These are phyloP conservation scores for Salix koriyanagi DNA, from an alignment of 345 rosid genomes.

Conservation along the genomic window DNA sequence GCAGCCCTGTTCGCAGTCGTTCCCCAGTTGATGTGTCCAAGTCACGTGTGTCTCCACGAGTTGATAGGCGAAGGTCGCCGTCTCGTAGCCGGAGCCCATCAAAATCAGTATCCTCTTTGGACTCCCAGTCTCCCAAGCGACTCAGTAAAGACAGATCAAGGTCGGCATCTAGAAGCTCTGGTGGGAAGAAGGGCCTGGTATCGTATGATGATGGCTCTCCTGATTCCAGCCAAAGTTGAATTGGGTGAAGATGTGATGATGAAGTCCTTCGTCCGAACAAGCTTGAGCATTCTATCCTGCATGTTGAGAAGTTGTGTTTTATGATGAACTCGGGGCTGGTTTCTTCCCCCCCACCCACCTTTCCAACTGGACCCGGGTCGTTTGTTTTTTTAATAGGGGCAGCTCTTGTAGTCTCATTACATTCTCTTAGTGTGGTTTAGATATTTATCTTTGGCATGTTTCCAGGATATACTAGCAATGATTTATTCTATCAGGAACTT, in stretches of 20 bases:
- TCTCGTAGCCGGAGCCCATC: conserved; percentile 58
- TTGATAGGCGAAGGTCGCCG: conserved; percentile 45
- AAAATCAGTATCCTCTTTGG: conserved; percentile 47
- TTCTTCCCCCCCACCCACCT: background rate
- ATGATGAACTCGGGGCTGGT: background rate
- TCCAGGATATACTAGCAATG: background rate
- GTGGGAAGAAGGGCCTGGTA: conserved; percentile 58
- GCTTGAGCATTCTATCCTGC: background rate
- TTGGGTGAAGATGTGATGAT: background rate
- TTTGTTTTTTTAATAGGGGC: background rate
- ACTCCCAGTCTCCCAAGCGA: conserved; percentile 54
- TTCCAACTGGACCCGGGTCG: background rate
- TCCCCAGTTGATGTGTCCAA: conserved; percentile 49
- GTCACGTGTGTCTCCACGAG: conserved; percentile 36
- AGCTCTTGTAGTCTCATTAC: background rate
- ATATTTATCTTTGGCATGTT: conserved; percentile 5
- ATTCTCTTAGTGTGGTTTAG: background rate
- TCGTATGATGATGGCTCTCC: conserved; percentile 72
- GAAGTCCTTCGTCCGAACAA: background rate
- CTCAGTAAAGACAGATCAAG: conserved; percentile 49
- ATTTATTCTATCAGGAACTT: background rate
- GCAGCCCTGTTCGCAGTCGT: conserved; percentile 53
- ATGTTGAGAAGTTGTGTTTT: background rate
- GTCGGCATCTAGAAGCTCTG: conserved; percentile 61
- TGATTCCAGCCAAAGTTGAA: conserved; percentile 36